Conservation (phyloP, 2,329 filamentous ascomycete genomes). For the Xylariales sp. region DNA sequence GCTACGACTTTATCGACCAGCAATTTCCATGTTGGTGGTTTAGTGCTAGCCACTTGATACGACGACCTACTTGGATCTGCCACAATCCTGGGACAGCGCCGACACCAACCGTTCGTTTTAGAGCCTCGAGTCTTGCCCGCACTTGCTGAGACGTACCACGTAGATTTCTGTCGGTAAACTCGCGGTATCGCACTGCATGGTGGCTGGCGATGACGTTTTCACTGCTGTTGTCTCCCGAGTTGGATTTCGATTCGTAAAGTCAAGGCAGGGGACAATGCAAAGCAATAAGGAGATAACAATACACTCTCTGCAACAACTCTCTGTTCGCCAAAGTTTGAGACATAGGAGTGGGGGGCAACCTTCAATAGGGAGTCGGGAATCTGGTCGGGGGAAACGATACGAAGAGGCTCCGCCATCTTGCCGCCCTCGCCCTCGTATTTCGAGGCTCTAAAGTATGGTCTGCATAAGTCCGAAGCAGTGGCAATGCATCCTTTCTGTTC, state of each 20-base stretch:
- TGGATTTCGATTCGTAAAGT: not conserved
- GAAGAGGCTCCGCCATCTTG: too few relatives aligned
- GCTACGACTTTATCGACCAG: not conserved
- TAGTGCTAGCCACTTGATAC: not conserved
- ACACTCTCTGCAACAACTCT: too few relatives aligned
- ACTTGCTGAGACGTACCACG: not conserved
- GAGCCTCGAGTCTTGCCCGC: not conserved
- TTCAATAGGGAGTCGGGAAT: not conserved
- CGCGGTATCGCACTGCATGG: too few relatives aligned
- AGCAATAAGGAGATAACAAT: too few relatives aligned
- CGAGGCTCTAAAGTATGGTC: constrained; percentile 3
- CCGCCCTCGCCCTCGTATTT: constrained; percentile 7
- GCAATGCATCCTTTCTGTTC: constrained; percentile 1
- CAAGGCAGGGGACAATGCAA: too few relatives aligned
- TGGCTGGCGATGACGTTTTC: too few relatives aligned
- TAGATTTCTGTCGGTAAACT: too few relatives aligned
- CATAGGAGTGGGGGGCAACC: not conserved
- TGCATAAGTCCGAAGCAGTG: constrained; percentile 5
- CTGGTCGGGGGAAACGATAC: not conserved
- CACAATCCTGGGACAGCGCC: not conserved
- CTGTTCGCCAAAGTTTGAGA: not conserved
- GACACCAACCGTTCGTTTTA: not conserved
- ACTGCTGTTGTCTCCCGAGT: too few relatives aligned
- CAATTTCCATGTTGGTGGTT: constrained; percentile 1
- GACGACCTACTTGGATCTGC: constrained; percentile 8